Evolutionary conservation across 208 protist genomes (phyloP), one percentile per base, ranked within the genome.

Genomic region (Wallacemonas sp.): DNA sequence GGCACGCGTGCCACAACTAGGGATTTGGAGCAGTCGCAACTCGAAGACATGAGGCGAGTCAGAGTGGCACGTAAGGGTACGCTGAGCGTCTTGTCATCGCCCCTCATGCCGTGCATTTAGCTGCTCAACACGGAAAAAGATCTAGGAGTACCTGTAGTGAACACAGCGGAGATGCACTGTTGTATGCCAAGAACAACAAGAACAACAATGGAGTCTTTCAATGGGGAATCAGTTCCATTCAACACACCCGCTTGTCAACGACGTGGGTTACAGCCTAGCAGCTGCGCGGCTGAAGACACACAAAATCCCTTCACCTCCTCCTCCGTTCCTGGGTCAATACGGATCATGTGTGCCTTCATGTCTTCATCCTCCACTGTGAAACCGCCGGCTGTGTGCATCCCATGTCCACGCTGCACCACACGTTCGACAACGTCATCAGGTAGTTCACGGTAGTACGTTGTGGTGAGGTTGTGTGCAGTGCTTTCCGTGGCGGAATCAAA

Each of bases 361-460:
- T 93, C 85, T 22, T 65, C 74, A 55, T 96, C 85, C 62, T 93
- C 87, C 13, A 93, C 78, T 13, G 90, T 80, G 66, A 93, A 92
- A 1, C 63, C 90, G 0, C 90, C 90, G 2, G 87, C 87, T 3
- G 77, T 62, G 66, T 79, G 58, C 64, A 83, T 68, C 57, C 76
- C 82, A 13, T 29, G 39, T 1, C 81, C 83, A 10, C 85, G 68
- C 55, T 57, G 61, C 38, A 93, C 73, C 12, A 93, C 73, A 8
- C 75, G 73, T 3, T 85, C 69, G 17, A 93, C 55, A 1, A 77
- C 70, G 36, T 85, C 80, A 0, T 72, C 73, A 3, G 64, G 42
- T 19, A 91, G 82, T 4, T 53, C 50, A 13, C 68, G 50, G 63
- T 91, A 93, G 46, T 80, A 91, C 0, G 87, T 93, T 26, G 65